Evolutionary conservation across 2,329 filamentous ascomycete genomes (phyloP).

Genomic region (Sarocladium oryzae): DNA sequence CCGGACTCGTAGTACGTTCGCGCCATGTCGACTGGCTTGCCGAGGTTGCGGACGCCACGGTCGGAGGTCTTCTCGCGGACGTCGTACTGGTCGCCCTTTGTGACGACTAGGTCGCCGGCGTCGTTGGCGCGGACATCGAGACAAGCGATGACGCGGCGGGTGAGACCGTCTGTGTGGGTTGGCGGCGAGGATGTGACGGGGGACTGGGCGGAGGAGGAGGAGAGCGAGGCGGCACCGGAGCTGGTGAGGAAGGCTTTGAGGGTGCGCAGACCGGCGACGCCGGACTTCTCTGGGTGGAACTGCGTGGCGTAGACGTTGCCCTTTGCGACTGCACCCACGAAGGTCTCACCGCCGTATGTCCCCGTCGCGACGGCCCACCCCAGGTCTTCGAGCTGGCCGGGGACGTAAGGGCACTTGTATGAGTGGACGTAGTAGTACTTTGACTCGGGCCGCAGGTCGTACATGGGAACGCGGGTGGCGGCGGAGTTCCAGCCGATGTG

Average conservation of each 20-base stretch:
- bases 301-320: constrained; percentile 87
- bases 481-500: constrained; percentile 99
- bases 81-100: constrained; percentile 98
- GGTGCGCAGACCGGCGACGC: constrained; percentile 77
- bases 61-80: constrained; percentile 76
- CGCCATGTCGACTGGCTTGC: constrained; percentile 95
- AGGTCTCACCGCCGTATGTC: constrained; percentile 80
- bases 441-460: constrained; percentile 69
- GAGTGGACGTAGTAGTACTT: constrained; percentile 99
- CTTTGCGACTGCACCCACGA: constrained; percentile 82
- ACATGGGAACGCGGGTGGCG: constrained; percentile 56
- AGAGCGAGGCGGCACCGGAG: constrained; percentile 47
- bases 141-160: constrained; percentile 90
- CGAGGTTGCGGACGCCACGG: constrained; percentile 74
- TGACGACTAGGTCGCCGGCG: constrained; percentile 89
- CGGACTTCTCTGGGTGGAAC: constrained; percentile 97
- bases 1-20: constrained; percentile 92
- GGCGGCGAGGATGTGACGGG: constrained; percentile 12
- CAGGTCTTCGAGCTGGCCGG: constrained; percentile 66
- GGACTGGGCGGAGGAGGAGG: constrained; percentile 11
- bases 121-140: constrained; percentile 95
- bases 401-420: constrained; percentile 73
- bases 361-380: constrained; percentile 93
- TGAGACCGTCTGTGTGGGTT: constrained; percentile 59
- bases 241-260: constrained; percentile 83